Percentiles rank a stretch among this genome's conserved stretches.
Conservation (phyloP, 2,329 filamentous ascomycete species). For the Colletotrichum horii region DNA sequence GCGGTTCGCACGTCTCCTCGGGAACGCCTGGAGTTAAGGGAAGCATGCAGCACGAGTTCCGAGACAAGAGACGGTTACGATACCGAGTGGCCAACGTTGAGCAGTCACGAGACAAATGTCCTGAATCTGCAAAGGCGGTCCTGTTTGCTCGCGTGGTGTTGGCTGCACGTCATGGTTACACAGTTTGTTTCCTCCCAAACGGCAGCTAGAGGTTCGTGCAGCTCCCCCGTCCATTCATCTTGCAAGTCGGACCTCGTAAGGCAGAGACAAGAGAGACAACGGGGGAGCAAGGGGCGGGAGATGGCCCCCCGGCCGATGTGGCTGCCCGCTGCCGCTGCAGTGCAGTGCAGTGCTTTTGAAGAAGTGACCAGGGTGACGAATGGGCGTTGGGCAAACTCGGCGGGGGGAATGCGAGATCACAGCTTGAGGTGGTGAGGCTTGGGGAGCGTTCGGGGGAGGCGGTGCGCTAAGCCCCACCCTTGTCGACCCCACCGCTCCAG, state of each 20-base stretch:
- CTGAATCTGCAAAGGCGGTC: neutral
- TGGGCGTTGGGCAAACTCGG: neutral
- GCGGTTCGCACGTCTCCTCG: neutral
- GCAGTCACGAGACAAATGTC: neutral
- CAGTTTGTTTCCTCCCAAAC: neutral
- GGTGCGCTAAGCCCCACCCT: conserved; percentile 4
- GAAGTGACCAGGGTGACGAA: neutral
- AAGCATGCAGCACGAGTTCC: neutral
- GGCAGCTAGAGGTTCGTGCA: neutral
- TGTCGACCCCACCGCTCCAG: neutral
- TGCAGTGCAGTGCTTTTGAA: neutral
- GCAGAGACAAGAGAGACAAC: neutral
- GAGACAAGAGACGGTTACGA: neutral
- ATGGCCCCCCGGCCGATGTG: neutral
- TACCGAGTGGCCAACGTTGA: neutral
- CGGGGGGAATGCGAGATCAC: neutral
- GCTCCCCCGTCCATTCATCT: neutral
- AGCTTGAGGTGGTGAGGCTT: neutral
- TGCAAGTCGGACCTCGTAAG: neutral
- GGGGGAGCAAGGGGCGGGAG: neutral
- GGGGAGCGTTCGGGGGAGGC: neutral
- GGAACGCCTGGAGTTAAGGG: neutral
- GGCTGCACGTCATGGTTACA: conserved; percentile 3
- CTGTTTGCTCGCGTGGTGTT: neutral
- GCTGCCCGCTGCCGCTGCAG: neutral